Evolutionary conservation across 2,329 filamentous ascomycete genomes (phyloP), one percentile per base, ranked within the genome.

Genomic region (Diplocarpon rosae): DNA sequence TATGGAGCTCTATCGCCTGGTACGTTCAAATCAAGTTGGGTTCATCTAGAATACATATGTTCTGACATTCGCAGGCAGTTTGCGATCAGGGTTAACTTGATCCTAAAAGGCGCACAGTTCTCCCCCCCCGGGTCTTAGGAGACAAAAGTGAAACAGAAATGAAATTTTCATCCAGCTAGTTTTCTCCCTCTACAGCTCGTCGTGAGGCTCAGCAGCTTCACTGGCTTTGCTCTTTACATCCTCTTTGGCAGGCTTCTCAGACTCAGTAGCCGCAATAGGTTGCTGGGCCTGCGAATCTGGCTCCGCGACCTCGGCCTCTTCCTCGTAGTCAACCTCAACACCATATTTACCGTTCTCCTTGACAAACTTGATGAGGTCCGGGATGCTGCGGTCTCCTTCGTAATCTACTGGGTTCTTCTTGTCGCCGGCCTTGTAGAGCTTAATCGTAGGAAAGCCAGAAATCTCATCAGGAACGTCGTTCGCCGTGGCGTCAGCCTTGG

Each of bases 401-500:
- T 95, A 98, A 58, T 87, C 86, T 52, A 95, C 67, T 48, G 92
- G 85, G 56, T 79, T 72, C 62, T 76, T 74, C 80, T 98, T 98
- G 68, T 76, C 75, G 61, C 88, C 89, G 59, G 92, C 92, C 53
- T 86, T 78, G 83, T 80, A 98, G 56, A 98, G 78, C 78, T 96
- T 96, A 78, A 98, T 95, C 66, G 92, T 98, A 46, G 92, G 92
- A 83, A 98, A 98, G 53, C 92, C 92, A 67, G 86, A 78, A 62
- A 98, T 87, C 71, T 95, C 86, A 67, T 96, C 90, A 47, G 92
- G 92, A 47, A 96, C 86, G 60, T 98, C 92, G 72, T 98, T 98
- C 70, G 71, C 69, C 51, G 92, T 98, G 48, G 92, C 92, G 63
- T 98, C 92, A 57, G 98, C 83, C 83, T 98, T 98, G 69, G 89